Conservation (phyloP, 768 basidiomycete species). For the Cyathus striatus region DNA sequence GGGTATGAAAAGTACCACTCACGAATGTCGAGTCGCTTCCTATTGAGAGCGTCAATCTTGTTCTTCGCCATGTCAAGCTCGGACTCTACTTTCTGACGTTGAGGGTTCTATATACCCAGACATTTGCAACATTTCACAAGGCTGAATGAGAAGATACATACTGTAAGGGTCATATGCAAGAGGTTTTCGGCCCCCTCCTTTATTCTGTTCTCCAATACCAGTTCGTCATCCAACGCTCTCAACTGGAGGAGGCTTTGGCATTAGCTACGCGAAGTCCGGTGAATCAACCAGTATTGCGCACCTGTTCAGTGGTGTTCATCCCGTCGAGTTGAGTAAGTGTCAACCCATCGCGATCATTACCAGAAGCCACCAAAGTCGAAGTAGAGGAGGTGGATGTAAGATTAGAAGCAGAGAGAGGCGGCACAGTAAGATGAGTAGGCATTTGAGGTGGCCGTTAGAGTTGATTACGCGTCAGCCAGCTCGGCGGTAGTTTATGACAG, state of each 20-base stretch:
- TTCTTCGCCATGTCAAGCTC: conserved; percentile 72
- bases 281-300: too few species aligned
- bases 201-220: conserved; percentile 76
- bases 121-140: not conserved
- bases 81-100: conserved; percentile 61
- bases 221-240: conserved; percentile 57
- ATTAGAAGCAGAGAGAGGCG: not conserved
- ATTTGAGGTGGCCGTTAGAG: too few species aligned
- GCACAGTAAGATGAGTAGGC: not conserved
- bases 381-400: not conserved
- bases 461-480: too few species aligned
- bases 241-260: conserved; percentile 35
- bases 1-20: conserved; percentile 13
- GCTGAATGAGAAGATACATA: conserved; percentile 19
- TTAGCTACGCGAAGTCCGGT: not conserved
- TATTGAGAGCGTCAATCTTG: conserved; percentile 66
- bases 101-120: not conserved
- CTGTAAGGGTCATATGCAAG: conserved; percentile 59
- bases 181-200: conserved; percentile 92
- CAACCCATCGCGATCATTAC: not conserved
- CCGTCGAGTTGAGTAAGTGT: conserved; percentile 41
- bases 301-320: conserved; percentile 42
- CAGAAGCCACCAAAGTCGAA: not conserved
- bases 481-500: too few species aligned
- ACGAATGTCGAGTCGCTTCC: conserved; percentile 54